Evolutionary conservation across 495 filamentous ascomycete species (phyloP).

Genomic region (Tuber calosporum): DNA sequence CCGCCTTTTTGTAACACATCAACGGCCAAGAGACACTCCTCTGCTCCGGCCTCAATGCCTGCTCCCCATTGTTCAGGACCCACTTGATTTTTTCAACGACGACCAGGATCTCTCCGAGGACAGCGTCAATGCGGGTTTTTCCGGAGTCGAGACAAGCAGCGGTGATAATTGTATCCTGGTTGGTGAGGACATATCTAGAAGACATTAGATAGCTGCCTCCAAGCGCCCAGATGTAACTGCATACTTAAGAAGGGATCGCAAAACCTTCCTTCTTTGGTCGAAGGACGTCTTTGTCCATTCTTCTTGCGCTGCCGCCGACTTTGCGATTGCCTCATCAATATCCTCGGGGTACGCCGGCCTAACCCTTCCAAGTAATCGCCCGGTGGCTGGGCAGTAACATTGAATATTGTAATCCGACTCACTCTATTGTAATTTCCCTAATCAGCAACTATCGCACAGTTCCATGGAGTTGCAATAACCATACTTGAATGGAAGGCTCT

Average conservation of each 20-base stretch:
- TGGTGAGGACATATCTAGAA: conserved; percentile 65
- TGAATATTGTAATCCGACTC: conserved; percentile 56
- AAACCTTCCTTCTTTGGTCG: conserved; percentile 65
- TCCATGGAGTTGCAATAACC: neutral
- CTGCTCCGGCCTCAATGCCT: conserved; percentile 61
- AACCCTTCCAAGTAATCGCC: conserved; percentile 69
- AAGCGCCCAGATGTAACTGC: conserved; percentile 21
- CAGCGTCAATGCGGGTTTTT: conserved; percentile 90
- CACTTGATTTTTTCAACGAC: conserved; percentile 89
- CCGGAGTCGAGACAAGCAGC: conserved; percentile 92
- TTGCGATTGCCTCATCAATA: conserved; percentile 71
- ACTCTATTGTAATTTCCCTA: conserved; percentile 41
- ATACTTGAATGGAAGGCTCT: conserved; percentile 51
- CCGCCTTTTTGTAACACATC: conserved; percentile 93
- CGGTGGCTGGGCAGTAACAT: conserved; percentile 88
- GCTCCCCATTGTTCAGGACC: conserved; percentile 87
- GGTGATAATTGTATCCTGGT: conserved; percentile 79
- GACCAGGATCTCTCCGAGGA: conserved; percentile 87
- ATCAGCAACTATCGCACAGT: conserved; percentile 12
- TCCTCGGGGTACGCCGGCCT: conserved; percentile 69
- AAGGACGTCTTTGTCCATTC: conserved; percentile 79
- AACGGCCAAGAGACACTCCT: conserved; percentile 75
- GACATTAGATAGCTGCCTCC: neutral
- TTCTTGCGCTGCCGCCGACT: conserved; percentile 65
- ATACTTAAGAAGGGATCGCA: conserved; percentile 72